These are phyloP conservation scores for Debaryomyces sp. DNA, from an alignment of 1,139 yeast genomes.

Conservation along the genomic window DNA sequence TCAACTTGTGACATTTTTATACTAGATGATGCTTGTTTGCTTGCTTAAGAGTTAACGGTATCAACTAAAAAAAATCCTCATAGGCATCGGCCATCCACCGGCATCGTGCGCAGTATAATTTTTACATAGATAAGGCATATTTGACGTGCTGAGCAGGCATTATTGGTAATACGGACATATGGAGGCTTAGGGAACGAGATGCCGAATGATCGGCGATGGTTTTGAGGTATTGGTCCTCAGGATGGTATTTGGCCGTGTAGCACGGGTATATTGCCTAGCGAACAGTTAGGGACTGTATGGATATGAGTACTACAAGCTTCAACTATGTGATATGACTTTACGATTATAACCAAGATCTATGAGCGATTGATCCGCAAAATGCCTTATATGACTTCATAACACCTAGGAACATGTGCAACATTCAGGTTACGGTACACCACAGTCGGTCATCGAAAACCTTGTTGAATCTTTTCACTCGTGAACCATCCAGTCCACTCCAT, in stretches of 20 bases:
- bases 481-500: too few relatives aligned
- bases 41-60: neutral
- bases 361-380: too few relatives aligned
- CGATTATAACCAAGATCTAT: neutral
- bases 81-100: neutral
- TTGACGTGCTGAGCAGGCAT: neutral
- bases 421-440: too few relatives aligned
- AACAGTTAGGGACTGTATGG: too few relatives aligned
- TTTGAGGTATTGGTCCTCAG: too few relatives aligned
- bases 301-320: too few relatives aligned
- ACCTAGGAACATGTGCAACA: neutral
- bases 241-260: too few relatives aligned
- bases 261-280: neutral
- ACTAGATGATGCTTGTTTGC: neutral
- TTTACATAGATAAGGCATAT: neutral
- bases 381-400: too few relatives aligned
- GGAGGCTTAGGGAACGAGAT: neutral
- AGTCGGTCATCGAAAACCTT: too few relatives aligned
- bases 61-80: neutral
- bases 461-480: too few relatives aligned
- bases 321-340: neutral
- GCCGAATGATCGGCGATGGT: neutral
- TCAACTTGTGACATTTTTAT: slow-evolving; percentile 12
- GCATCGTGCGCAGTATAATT: slow-evolving; percentile 2
- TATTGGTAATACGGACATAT: neutral